Base-by-base conservation (phyloP, 257 asterid genomes). In the Nicotiana obtusifolia region DNA sequence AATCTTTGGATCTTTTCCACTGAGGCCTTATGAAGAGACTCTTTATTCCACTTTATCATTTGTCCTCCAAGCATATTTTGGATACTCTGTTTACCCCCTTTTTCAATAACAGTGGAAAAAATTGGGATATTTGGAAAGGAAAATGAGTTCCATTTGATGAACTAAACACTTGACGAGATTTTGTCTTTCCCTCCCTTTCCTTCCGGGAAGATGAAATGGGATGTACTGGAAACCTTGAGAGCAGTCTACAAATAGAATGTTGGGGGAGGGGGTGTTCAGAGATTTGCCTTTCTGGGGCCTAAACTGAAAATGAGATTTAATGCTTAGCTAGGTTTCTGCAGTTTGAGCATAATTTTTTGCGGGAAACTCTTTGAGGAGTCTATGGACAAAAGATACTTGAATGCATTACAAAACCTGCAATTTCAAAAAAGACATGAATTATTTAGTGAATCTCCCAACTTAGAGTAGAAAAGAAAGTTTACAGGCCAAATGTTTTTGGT, bases 311-410 rank as follows among this genome's bases (percentile, higher is more conserved):
- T 22, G 28, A 20, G 35, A 44, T 71, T 71, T 71, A 41, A 71
- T 22, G 37, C 5, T 22, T 71, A 44, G 78, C 60, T 71, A 71
- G 78, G 60, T 71, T 44, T 71, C 22, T 71, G 78, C 60, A 71
- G 49, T 71, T 22, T 47, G 20, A 44, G 60, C 37, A 71, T 44
- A 22, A 41, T 41, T 15, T 19, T 71, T 20, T 47, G 14, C 6
- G 9, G 78, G 60, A 22, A 47, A 37, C 13, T 47, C 14, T 44
- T 6, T 24, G 17, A 31, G 78, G 78, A 22, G 61, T 47, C 60
- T 44, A 24, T 73, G 22, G 26, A 14, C 78, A 44, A 73, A 10
- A 73, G 61, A 15, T 22, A 13, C 24, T 22, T 22, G 37, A 73
- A 11, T 19, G 5, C 35, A 71, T 71, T n/a, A 20, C 16, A 69